Evolutionary conservation across 768 basidiomycete genomes (phyloP), one percentile per base, ranked within the genome.

Genomic region (Sistotremastrum suecicum): DNA sequence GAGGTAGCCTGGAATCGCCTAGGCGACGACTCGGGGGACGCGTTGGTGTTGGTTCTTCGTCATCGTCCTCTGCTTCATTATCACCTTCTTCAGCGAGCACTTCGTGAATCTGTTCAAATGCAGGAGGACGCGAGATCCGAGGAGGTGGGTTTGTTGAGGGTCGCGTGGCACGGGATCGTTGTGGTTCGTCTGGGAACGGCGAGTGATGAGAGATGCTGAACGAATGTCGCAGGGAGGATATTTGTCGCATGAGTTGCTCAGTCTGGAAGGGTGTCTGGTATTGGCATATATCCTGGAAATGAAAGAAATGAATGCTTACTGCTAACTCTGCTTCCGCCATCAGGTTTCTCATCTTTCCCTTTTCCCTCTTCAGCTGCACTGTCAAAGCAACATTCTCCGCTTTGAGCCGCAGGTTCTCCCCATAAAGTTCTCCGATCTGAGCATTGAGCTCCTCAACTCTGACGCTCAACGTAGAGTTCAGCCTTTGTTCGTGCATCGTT

Each of bases 391-490:
- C 83, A 63, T 86, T 83, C 12, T 83, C 83, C 53, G 83, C 78
- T 47, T 82, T 78, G 53, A 89, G 68, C 46, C 82, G 75, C 43
- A 88, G 72, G 61, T 89, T 89, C 68, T 89, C 85, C 50, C 79
- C 76, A 48, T 84, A 78, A 41, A 89, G 72, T n/a, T 72, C 71
- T 40, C 84, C 80, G 62, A 89, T 80, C 63, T 88, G 81, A 35
- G 77, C 70, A 58, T 87, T 83, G 46, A 88, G 73, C 58, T 88
- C 85, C 60, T 89, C 84, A 56, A 88, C 79, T 41, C 83, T 78
- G 50, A 83, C 69, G 62, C 83, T 86, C 50, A 89, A 70, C 11
- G 83, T 86, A 38, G 85, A 85, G 65, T 89, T 89, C 51, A 88
- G 77, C 60, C 85, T 88, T 53, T 5, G 31, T 56, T 30, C 54